These are phyloP conservation scores for Heterobasidion occidentale DNA, from an alignment of 1,284 basidiomycete genomes.

Conservation along the genomic window DNA sequence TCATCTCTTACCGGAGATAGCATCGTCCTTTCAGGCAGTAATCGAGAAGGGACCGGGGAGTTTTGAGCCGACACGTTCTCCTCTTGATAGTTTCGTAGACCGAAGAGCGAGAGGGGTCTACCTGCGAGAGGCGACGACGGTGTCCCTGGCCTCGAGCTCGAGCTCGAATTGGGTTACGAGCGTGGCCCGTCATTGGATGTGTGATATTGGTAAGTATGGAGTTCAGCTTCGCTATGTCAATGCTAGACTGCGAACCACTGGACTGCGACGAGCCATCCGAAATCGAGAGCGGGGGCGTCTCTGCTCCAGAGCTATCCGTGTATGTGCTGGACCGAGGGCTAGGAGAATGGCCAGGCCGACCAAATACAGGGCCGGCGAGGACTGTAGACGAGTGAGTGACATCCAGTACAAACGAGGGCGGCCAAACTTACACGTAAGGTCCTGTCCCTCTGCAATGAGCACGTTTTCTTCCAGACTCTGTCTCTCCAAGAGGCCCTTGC, in stretches of 20 bases:
- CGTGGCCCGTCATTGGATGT: slow-evolving; percentile 25
- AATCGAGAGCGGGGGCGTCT: slow-evolving; percentile 62
- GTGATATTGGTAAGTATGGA: slow-evolving; percentile 42
- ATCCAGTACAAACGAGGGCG: neutral
- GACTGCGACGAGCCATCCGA: slow-evolving; percentile 59
- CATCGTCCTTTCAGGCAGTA: slow-evolving; percentile 6
- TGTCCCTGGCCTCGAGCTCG: slow-evolving; percentile 58
- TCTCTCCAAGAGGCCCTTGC: slow-evolving; percentile 52
- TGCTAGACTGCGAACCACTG: slow-evolving; percentile 66
- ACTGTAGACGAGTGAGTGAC: slow-evolving; percentile 22
- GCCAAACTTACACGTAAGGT: slow-evolving; percentile 43
- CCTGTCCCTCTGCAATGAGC: slow-evolving; percentile 58
- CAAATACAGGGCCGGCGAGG: slow-evolving; percentile 42
- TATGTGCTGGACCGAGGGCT: slow-evolving; percentile 63
- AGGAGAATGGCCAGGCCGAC: slow-evolving; percentile 39
- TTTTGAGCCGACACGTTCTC: slow-evolving; percentile 36
- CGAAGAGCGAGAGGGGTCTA: slow-evolving; percentile 48
- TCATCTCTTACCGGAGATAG: slow-evolving; percentile 22
- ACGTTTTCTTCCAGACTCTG: slow-evolving; percentile 60
- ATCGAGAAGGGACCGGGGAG: too few species aligned
- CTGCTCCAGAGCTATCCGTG: slow-evolving; percentile 53
- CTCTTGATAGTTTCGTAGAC: slow-evolving; percentile 76
- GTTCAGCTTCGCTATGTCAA: slow-evolving; percentile 59
- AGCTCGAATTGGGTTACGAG: slow-evolving; percentile 30
- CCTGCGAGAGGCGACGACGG: slow-evolving; percentile 51